Evolutionary conservation across 345 rosid species (phyloP).

Genomic region (Luvunga scandens): DNA sequence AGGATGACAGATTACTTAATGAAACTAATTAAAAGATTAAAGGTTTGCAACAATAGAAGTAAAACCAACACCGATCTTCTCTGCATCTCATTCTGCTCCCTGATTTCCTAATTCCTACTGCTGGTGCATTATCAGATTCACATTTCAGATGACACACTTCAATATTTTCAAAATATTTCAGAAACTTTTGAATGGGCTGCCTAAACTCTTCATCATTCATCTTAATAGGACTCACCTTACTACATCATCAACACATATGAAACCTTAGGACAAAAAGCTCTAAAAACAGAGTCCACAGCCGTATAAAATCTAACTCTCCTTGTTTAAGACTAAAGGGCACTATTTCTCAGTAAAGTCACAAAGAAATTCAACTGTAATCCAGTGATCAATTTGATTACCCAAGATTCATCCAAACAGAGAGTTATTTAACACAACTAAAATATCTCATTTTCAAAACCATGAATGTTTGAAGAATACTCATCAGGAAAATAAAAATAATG

Average conservation of each 20-base stretch:
- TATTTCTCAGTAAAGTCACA: neutral
- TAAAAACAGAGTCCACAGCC: neutral
- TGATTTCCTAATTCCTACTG: neutral
- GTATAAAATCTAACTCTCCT: neutral
- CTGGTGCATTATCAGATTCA: neutral
- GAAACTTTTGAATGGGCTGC: neutral
- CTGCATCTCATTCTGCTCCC: neutral
- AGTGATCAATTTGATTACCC: neutral
- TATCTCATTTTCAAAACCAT: neutral
- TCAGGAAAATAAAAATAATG: neutral
- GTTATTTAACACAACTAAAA: neutral
- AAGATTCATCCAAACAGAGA: conserved; percentile 2
- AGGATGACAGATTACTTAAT: neutral
- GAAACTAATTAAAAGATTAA: neutral
- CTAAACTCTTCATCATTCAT: neutral
- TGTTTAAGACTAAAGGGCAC: neutral
- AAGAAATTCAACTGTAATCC: neutral
- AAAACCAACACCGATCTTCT: neutral
- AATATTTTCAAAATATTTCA: neutral
- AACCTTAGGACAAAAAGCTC: neutral
- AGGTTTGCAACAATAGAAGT: neutral
- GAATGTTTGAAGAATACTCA: neutral
- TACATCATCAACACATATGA: neutral
- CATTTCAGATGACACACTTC: neutral
- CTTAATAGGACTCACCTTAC: neutral